Base-by-base conservation (phyloP, 2,329 filamentous ascomycete genomes). In the Colletotrichum filicis region DNA sequence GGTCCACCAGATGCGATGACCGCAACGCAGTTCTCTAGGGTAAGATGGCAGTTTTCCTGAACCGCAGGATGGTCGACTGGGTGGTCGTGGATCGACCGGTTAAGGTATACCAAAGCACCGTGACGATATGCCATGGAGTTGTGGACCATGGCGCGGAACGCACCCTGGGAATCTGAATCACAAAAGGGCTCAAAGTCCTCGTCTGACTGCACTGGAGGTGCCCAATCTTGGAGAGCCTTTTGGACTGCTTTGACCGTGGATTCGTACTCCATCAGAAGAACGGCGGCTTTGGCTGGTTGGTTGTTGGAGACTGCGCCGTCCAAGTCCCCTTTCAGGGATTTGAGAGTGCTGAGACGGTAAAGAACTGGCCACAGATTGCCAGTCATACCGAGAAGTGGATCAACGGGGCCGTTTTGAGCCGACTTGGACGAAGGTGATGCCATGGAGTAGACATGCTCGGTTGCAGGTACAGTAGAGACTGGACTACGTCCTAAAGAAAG, bases 1-100 rank as follows among this genome's bases (percentile, higher is more conserved):
- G 90, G 90, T 0, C 90, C 90, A 58, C 82, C 82, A 71, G 87
- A 86, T 28, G 81, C 82, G 30, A 90, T 88, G 0, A 89, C 90
- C 53, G 85, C 85, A 5, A 86, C 83, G 76, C 89, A 91, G 73
- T 90, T 87, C 16, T 80, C 78, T 4, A 91, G 82, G 4, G 88
- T 85, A 2, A 83, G 77, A 73, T 85, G 86, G 2, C 85, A 79
- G 76, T 91, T 88, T 24, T 81, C 82, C 78, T 91, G 90, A 11
- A 92, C 89, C 9, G 84, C 80, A 2, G 82, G 74, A 71, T 90
- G 84, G 9, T 78, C 79, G 30, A 49, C 42, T 0, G 42, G 42
- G 7, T 49, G 42, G 19, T 49, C 42, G 42, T 49, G 42, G 8
- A 49, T 49, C 16, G 42, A 49, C 19, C 42, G 42, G n/a, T 49